phyloP scores from a whole-genome alignment of 768 basidiomycete species.

The Amanita inopinata region DNA sequence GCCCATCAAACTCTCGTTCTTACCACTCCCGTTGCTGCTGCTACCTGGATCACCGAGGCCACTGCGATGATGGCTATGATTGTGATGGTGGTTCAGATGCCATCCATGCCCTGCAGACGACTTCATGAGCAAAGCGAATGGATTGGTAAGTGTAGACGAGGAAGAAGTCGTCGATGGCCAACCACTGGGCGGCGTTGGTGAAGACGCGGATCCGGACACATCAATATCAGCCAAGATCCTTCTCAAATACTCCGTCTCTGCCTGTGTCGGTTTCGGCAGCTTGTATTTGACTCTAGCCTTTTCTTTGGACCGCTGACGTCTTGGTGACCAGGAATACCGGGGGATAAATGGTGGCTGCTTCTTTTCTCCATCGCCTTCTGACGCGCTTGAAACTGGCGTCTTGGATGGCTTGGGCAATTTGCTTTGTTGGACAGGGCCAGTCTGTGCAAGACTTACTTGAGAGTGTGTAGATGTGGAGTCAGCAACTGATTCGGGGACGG shows the following conservation, averaged over 20 bases:
- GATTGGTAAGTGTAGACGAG: not conserved
- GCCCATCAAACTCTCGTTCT: not conserved
- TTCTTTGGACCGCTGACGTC: not conserved
- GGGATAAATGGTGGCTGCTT: too few relatives aligned
- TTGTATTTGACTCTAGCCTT: conserved; percentile 17
- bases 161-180: not conserved
- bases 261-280: conserved; percentile 41
- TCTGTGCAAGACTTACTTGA: not conserved
- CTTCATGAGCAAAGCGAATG: conserved; percentile 3
- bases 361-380: too few relatives aligned
- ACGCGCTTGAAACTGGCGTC: too few relatives aligned
- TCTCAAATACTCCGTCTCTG: conserved; percentile 59
- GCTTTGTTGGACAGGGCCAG: too few relatives aligned
- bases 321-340: too few relatives aligned
- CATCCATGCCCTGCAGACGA: not conserved
- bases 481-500: conserved; percentile 2
- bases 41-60: too few relatives aligned
- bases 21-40: conserved; percentile 3
- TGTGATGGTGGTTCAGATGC: conserved; percentile 6
- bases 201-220: conserved; percentile 25
- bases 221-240: conserved; percentile 59
- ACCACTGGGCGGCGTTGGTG: conserved; percentile 18
- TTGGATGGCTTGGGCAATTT: too few relatives aligned
- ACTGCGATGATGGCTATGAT: too few relatives aligned
- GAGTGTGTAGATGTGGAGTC: not conserved